Conservation (phyloP, 192 early-diverging fungal species). For the Dimargaris cristalligena region DNA sequence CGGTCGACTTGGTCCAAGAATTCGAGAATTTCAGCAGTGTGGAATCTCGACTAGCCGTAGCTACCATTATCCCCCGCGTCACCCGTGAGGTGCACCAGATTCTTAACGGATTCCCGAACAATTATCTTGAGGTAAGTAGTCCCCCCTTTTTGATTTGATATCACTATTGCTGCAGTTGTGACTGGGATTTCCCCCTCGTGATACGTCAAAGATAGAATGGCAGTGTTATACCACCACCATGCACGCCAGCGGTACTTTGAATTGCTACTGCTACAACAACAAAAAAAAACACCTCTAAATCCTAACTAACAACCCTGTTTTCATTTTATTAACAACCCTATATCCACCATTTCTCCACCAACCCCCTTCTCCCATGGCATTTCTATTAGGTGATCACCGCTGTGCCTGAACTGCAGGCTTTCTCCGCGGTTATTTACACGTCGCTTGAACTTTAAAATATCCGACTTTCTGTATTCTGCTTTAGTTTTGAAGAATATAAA, state of each 20-base stretch:
- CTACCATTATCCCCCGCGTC: conserved; percentile 44
- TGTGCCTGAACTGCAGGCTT: conserved; percentile 55
- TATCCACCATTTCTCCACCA: conserved; percentile 1
- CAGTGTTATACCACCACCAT: too few relatives aligned
- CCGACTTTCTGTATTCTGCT: neutral
- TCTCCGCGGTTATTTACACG: conserved; percentile 61
- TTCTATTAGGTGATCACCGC: conserved; percentile 32
- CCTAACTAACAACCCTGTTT: too few relatives aligned
- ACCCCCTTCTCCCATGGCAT: conserved; percentile 5
- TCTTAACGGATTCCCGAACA: conserved; percentile 52
- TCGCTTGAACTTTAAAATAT: conserved; percentile 25
- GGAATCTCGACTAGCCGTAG: conserved; percentile 38
- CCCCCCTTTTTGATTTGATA: neutral
- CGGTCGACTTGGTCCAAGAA: conserved; percentile 32
- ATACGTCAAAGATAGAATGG: too few relatives aligned
- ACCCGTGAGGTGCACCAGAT: conserved; percentile 51
- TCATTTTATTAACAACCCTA: too few relatives aligned
- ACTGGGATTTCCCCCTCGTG: too few relatives aligned
- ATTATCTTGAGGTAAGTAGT: conserved; percentile 42
- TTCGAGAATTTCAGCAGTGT: conserved; percentile 31
- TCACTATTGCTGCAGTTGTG: neutral
- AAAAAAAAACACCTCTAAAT: too few relatives aligned
- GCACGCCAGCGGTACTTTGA: too few relatives aligned
- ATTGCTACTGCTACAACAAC: too few relatives aligned
- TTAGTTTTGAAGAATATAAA: too few relatives aligned